Base-by-base conservation (phyloP, 306 rosid species). In the Lablab purpureus region DNA sequence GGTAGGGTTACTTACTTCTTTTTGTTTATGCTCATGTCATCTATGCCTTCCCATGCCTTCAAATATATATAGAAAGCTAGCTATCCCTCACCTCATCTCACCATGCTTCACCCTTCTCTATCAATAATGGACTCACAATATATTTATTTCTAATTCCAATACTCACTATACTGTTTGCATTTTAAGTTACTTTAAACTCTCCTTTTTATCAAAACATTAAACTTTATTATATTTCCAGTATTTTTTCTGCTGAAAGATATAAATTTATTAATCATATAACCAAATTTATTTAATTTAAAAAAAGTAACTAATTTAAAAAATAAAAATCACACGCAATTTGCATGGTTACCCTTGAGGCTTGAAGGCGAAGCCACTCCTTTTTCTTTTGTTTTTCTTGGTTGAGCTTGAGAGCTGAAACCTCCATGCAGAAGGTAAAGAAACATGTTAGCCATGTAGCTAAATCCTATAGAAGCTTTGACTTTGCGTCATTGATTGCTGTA, bases 91-190 rank as follows among this genome's bases (percentile, higher is more conserved):
- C 14, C 7, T 67, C 11, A 43, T 19, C 8, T 25, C 81, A 76
- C 79, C 87, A 72, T 77, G 87, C 43, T 79, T 75, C 76, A 80
- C 85, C 78, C 68, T 68, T 23, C 82, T 81, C 81, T 71, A 4
- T 56, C 8, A 34, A 86, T 76, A 10, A 43, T 43, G 47, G 4
- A 10, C 45, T 40, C 81, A 0, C 0, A 4, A 15, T 15, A 47
- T 47, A 47, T 47, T 47, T 6, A 47, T 47, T 47, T 47, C 19
- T 4, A 3, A 43, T 43, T 43, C 1, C 17, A 43, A 18, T 8
- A 37, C 11, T 34, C 7, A n/a, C 8, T 1, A 36, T 36, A 7
- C 7, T 0, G n/a, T 7, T 40, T 40, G 11, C 10, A 40, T 40
- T 40, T 40, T 40, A 40, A 32, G 6, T 32, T 32, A 32, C 0